Base-by-base conservation (phyloP, 2,329 filamentous ascomycete species). In the Penicillium sp. region DNA sequence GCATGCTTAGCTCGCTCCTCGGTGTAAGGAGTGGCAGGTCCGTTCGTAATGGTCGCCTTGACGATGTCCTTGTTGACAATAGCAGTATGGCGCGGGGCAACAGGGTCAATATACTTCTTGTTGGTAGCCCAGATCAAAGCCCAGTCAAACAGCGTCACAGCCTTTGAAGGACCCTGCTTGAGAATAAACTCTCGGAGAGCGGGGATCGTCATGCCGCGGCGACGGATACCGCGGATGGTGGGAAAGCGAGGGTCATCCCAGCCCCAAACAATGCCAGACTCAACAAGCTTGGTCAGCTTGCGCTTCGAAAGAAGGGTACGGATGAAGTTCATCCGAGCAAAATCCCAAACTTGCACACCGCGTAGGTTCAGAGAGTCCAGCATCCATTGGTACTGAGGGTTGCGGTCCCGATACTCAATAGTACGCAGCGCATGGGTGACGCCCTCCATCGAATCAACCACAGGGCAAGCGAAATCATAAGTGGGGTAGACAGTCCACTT, bases 1-100 rank as follows among this genome's bases (percentile, higher is more conserved):
- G 79, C 80, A 67, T 95, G 89, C 66, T 87, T 84, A 28, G 85
- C 84, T 65, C 85, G 89, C 47, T 93, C 79, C 59, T 87, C 81
- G 13, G 74, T 76, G 57, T 76, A 75, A 3, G 80, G 70, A 38
- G 72, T 70, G 15, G 76, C 71, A 1, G 79, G 81, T 2, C 77
- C 74, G 28, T 85, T 85, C 32, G 71, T 78, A 32, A 94, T 64
- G 4, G 71, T 78, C 14, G 84, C 81, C 57, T 77, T 81, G 45
- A 94, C 86, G 30, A 76, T 72, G 54, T 85, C 75, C 55, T 84
- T 79, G 55, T 79, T 75, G 39, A 79, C 70, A 46, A 95, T 76
- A 15, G 82, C 82, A 17, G 82, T 86, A 69, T 84, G 80, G 34
- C 84, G 77, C 1, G 82, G 81, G 3, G 82, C 80, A 30, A 86